Evolutionary conservation across 1,284 basidiomycete species (phyloP), one percentile per base, ranked within the genome.

Genomic region (Ustilago nuda): DNA sequence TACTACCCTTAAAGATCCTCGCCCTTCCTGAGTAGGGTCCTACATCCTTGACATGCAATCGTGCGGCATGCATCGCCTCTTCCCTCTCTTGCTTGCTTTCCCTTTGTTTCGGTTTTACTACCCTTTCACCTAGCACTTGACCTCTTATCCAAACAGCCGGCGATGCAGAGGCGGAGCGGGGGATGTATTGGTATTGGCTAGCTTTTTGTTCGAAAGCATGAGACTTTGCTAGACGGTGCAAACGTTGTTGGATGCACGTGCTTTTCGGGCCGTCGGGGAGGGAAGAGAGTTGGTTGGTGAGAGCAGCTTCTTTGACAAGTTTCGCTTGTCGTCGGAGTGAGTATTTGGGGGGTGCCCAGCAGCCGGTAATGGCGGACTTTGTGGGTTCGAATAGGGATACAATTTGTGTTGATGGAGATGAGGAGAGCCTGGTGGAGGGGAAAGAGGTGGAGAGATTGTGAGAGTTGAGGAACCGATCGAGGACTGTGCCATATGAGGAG

Each of bases 21-120:
- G 66, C 50, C 32, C 80, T 73, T 8, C 80, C 80, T 3, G 69
- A 53, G 23, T 82, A 82, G 15, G 80, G 80, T 3, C 80, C 80
- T 8, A 65, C 65, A 17, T 60, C 53, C 39, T 60, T 58, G 7
- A 61, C 66, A n/a, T 41, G 53, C 27, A 45, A 27, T 6, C 56
- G 45, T 6, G 80, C 80, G 1, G 67, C 67, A 2, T 41, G 36
- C 27, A 70, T 32, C 3, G 78, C 78, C 11, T 58, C 66, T 7
- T 64, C 30, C 12, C 12, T 56, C 15, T 78, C 74, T 33, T 56
- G 2, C 3, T 37, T 19, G 2, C 60, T 48, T 11, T 69, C 36
- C 2, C 74, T 12, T 41, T 65, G 66, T 2, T 4, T 56, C 3
- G 69, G 73, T 19, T 66, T 62, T 17, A 68, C n/a, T 30, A 48